Conservation (phyloP, 1,284 basidiomycete species). For the Heterobasidion occidentale region DNA sequence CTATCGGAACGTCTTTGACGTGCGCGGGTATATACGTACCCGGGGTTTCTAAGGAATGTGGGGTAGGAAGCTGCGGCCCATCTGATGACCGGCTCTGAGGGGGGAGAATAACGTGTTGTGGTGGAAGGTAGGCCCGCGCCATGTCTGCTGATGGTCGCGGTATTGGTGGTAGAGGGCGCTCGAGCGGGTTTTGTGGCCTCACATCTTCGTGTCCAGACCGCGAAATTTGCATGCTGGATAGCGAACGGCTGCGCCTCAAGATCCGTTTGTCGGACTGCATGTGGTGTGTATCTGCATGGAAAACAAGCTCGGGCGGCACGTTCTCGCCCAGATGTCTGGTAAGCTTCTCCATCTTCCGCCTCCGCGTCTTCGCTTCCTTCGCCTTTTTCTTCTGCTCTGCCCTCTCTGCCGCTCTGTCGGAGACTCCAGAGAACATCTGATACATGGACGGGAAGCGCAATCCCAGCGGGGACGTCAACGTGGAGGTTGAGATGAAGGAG, state of each 20-base stretch:
- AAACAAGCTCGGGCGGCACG: constrained; percentile 8
- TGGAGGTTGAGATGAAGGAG: background rate
- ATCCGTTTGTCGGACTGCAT: background rate
- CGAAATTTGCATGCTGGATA: background rate
- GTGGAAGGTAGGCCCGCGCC: background rate
- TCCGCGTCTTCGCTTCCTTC: constrained; percentile 1
- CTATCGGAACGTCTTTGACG: background rate
- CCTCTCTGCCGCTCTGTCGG: background rate
- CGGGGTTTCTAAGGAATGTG: background rate
- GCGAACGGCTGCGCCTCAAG: background rate
- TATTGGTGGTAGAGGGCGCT: background rate
- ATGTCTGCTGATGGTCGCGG: background rate
- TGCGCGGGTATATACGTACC: background rate
- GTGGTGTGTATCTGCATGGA: background rate
- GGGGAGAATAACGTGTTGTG: background rate
- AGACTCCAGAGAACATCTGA: background rate
- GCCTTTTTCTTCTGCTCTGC: constrained; percentile 1
- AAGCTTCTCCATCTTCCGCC: constrained; percentile 11
- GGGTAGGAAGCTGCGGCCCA: background rate
- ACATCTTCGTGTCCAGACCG: background rate
- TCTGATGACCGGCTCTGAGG: background rate
- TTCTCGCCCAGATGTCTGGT: constrained; percentile 9
- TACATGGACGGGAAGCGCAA: background rate
- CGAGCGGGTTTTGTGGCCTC: background rate
- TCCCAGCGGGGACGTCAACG: background rate